Evolutionary conservation across 129 eudicot genomes (phyloP).

Genomic region (Rutidosis leptorrhynchoides): DNA sequence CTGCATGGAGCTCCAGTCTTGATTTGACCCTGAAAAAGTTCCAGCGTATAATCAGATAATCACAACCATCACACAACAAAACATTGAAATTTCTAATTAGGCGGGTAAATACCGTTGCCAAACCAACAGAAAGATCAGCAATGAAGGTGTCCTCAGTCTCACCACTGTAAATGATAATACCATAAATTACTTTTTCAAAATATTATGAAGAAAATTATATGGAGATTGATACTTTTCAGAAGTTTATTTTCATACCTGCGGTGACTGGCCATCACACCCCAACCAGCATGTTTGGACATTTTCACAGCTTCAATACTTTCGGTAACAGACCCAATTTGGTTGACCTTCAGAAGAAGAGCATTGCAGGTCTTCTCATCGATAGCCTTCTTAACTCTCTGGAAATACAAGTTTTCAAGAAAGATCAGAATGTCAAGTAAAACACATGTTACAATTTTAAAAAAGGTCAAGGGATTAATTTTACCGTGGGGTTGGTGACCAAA

Average conservation of each 20-base stretch:
- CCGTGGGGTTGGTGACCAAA: constrained; percentile 97
- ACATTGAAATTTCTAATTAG: neutral
- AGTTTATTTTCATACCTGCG: constrained; percentile 22
- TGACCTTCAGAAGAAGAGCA: constrained; percentile 57
- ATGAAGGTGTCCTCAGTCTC: constrained; percentile 79
- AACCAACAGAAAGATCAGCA: constrained; percentile 76
- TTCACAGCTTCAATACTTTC: constrained; percentile 88
- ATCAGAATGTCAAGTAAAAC: neutral
- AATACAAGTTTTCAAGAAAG: neutral
- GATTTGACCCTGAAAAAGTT: constrained; percentile 57
- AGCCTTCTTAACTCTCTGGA: constrained; percentile 45
- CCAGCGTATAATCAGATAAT: constrained; percentile 6
- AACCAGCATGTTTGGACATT: constrained; percentile 42
- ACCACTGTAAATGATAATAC: constrained; percentile 42
- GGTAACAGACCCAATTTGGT: constrained; percentile 94
- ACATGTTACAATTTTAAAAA: neutral
- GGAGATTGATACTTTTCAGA: neutral
- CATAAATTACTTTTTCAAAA: neutral
- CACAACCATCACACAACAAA: neutral
- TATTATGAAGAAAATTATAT: too few species aligned
- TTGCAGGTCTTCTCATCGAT: constrained; percentile 42
- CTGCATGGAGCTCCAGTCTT: constrained; percentile 90
- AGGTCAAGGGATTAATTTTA: constrained; percentile 17
- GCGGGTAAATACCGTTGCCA: constrained; percentile 54
- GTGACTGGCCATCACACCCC: constrained; percentile 49